A percentile compares a stretch with the other conserved stretches of the same genome.
Evolutionary conservation across 2,329 filamentous ascomycete species (phyloP).

Genomic region (Hysterium pulicare): DNA sequence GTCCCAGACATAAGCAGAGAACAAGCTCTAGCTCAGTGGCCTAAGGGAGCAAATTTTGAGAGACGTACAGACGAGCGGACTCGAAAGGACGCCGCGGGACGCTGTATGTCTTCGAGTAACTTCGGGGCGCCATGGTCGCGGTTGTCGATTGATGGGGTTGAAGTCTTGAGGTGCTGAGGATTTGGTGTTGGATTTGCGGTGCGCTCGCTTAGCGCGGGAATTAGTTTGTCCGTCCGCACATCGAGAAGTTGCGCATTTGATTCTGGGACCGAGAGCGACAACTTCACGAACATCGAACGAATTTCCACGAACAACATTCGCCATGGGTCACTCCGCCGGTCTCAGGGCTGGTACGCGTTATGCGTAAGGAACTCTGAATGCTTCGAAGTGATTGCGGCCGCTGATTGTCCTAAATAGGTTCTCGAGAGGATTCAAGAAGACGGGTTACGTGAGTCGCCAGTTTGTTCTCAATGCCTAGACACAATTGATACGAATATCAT

Average conservation of each 20-base stretch:
- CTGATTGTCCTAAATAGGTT: conserved; percentile 48
- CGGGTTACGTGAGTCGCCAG: conserved; percentile 60
- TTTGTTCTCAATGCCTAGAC: not conserved
- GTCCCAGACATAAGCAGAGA: conserved; percentile 92
- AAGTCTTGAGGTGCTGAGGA: conserved; percentile 3
- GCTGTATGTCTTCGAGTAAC: conserved; percentile 99
- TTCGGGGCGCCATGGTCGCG: conserved; percentile 52
- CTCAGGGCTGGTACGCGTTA: conserved; percentile 43
- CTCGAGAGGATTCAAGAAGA: conserved; percentile 89
- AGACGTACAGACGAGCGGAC: conserved; percentile 99
- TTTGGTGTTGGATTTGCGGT: conserved; percentile 4
- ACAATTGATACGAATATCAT: conserved; percentile 19
- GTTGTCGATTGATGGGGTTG: conserved; percentile 19
- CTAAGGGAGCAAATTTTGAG: conserved; percentile 51
- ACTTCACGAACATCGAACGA: not conserved
- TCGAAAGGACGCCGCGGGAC: conserved; percentile 97
- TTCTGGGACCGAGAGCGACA: conserved; percentile 1
- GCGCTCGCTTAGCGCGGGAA: conserved; percentile 7
- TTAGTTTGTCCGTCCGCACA: conserved; percentile 3
- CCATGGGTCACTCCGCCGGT: conserved; percentile 55
- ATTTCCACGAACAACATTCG: conserved; percentile 26
- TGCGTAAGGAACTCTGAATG: conserved; percentile 27
- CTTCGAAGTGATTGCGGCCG: conserved; percentile 6
- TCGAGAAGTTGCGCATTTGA: conserved; percentile 1
- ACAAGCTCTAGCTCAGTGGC: conserved; percentile 98